These are phyloP conservation scores for Limonomyces culmigenus DNA, from an alignment of 1,284 basidiomycete species.

Conservation along the genomic window DNA sequence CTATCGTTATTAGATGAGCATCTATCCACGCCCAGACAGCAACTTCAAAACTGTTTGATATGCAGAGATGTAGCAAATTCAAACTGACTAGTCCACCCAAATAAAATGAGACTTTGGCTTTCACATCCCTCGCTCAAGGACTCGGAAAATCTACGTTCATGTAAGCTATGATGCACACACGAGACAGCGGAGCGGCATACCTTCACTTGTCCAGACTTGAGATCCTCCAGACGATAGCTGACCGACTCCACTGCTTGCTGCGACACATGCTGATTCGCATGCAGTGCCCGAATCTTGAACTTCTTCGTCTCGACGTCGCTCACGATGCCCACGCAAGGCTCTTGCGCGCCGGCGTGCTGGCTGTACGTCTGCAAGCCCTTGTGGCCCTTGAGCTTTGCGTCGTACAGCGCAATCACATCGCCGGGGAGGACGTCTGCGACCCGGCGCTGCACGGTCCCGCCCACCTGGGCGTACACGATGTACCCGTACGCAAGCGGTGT, in stretches of 20 bases:
- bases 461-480: constrained; percentile 60
- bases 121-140: too few relatives aligned
- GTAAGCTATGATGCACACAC: background rate
- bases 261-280: constrained; percentile 67
- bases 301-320: constrained; percentile 76
- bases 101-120: background rate
- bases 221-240: constrained; percentile 76
- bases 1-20: too few relatives aligned
- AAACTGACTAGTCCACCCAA: too few relatives aligned
- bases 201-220: constrained; percentile 72
- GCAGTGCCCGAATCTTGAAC: constrained; percentile 67
- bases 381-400: constrained; percentile 78
- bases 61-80: too few relatives aligned
- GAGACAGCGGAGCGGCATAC: constrained; percentile 20
- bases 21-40: too few relatives aligned
- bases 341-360: constrained; percentile 37
- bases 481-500: constrained; percentile 41
- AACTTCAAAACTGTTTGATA: too few relatives aligned
- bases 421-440: constrained; percentile 74
- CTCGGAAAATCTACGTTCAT: background rate
- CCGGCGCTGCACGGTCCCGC: constrained; percentile 46
- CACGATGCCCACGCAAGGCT: constrained; percentile 59
- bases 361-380: constrained; percentile 66
- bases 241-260: constrained; percentile 66
- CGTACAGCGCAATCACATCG: constrained; percentile 62